Evolutionary conservation across 768 basidiomycete species (phyloP), one percentile per base, ranked within the genome.

Genomic region (Suillus subalutaceus): DNA sequence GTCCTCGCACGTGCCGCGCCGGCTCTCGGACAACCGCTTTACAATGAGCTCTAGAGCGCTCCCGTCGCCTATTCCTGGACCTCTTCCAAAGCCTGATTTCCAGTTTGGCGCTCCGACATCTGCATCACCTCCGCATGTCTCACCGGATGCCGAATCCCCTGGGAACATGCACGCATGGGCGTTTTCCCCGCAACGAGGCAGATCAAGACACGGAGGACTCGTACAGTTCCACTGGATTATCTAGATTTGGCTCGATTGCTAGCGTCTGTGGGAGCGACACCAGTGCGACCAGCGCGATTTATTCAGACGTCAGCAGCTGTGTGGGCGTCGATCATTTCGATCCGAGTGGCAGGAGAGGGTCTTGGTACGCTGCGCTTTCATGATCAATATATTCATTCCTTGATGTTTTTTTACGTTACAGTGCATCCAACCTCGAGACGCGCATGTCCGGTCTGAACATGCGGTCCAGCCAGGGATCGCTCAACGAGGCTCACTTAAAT

Each of bases 221-320:
- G 26, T 79, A 79, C 23, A 82, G 84, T 15, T 88, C 84, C 67
- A 82, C 80, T 48, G 79, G 41, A 4, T 41, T 82, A 9, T 82
- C 88, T 40, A 78, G 88, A 67, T 90, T 89, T 70, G 83, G 86
- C 4, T 90, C 88, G 3, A 83, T 89, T 65, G 83, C 84, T 5
- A 88, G 88, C 10, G 75, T 88, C 46, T 83, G 84, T 9, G 86
- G 86, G 32, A 88, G 87, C 72, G 87, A 89, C 13, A 79, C 88
- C 0, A 88, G 86, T 67, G 58, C 58, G 1, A 79, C 88, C 0
- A 88, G 86, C 13, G 80, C 80, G 8, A 81, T 83, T 67, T 85
- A 79, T 59, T 81, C 85, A 9, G 84, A 86, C 6, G 77, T 82
- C 55, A 76, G 78, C 66, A 79, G 77, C 43, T 77, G 76, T 70